Evolutionary conservation across 1,139 yeast species (phyloP).

Genomic region (Saccharomycopsis hybrid): DNA sequence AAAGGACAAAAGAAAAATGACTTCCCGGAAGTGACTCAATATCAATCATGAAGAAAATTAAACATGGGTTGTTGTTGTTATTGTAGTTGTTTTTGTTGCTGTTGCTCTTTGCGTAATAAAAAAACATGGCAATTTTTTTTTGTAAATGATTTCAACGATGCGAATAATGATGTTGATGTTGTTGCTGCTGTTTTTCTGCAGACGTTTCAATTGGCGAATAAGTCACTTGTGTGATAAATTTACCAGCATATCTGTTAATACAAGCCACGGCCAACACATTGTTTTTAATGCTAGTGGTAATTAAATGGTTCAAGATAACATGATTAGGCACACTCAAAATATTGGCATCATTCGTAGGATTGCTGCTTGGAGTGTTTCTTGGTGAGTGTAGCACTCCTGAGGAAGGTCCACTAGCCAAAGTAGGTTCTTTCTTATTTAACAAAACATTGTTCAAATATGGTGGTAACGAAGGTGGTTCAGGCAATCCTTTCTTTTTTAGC

Average conservation of each 20-base stretch:
- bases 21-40: no score
- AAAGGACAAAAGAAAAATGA: no score
- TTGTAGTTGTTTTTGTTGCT: no score
- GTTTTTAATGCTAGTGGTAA: constrained; percentile 64
- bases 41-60: no score
- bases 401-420: constrained; percentile 10
- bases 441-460: constrained; percentile 54
- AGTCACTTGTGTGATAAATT: constrained; percentile 69
- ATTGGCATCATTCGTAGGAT: constrained; percentile 20
- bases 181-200: no score
- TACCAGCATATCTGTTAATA: constrained; percentile 68
- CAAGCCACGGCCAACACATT: constrained; percentile 69
- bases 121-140: no score
- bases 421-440: constrained; percentile 36
- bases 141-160: no score
- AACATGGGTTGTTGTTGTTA: no score
- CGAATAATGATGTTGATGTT: no score
- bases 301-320: constrained; percentile 65
- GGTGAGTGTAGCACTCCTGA: constrained; percentile 13
- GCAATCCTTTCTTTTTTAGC: constrained; percentile 33
- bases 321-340: constrained; percentile 45
- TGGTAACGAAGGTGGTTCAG: constrained; percentile 55
- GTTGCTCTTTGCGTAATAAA: no score
- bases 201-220: constrained; percentile 46
- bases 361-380: constrained; percentile 14